Conservation (phyloP, 225 moss, liverwort and hornwort species). For the Marchantia paleacea region DNA sequence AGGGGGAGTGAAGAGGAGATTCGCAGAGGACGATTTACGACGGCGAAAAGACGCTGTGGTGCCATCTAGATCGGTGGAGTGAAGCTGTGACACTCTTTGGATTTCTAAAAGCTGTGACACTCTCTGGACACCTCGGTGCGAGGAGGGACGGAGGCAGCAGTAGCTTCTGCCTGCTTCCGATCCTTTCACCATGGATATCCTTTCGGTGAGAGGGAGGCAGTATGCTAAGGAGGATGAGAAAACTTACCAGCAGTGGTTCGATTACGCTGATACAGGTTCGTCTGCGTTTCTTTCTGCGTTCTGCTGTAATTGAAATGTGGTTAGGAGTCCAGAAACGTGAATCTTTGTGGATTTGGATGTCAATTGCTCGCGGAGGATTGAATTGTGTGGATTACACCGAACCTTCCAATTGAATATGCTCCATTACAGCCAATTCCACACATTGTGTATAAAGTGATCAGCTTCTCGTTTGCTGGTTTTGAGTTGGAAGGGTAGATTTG, state of each 20-base stretch:
- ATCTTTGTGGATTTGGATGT: not conserved
- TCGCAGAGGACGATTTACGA: not conserved
- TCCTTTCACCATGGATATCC: slow-evolving; percentile 62
- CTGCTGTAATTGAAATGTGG: no score
- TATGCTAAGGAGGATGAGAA: slow-evolving; percentile 82
- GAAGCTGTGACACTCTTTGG: not conserved
- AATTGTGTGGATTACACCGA: not conserved
- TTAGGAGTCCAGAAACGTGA: not conserved
- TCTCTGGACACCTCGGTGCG: not conserved
- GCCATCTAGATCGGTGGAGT: slow-evolving; percentile 6
- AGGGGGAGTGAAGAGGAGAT: not conserved
- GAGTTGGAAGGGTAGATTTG: not conserved
- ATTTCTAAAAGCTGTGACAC: not conserved
- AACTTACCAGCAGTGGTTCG: slow-evolving; percentile 83
- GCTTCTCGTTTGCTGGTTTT: not conserved
- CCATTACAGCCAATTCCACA: not conserved
- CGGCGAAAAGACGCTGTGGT: not conserved
- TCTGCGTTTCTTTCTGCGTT: not conserved
- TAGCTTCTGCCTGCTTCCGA: slow-evolving; percentile 5
- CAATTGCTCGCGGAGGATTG: not conserved
- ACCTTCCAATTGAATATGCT: not conserved
- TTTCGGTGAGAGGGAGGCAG: slow-evolving; percentile 57
- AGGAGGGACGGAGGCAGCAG: not conserved
- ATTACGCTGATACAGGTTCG: slow-evolving; percentile 78
- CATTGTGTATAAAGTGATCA: not conserved